Evolutionary conservation across 208 protist species (phyloP).

Genomic region (Trichomonas tenax): DNA sequence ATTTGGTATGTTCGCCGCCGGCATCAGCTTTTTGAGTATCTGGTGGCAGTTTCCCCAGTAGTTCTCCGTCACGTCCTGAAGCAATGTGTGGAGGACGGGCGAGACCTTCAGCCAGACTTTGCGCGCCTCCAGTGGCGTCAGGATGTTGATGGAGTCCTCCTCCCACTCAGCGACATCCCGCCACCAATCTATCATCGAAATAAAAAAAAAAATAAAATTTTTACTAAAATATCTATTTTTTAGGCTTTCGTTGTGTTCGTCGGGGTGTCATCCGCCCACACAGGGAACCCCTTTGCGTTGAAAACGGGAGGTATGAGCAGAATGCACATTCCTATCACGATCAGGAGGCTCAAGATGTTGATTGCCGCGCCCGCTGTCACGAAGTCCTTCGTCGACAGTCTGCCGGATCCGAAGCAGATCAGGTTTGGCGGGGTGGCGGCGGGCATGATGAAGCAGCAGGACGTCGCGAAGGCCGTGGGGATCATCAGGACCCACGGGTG

Average conservation of each 20-base stretch:
- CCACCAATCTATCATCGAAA: too few species aligned
- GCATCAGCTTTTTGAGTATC: not conserved
- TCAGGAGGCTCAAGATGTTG: not conserved
- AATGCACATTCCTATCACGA: not conserved
- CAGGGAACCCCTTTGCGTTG: not conserved
- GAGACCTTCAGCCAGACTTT: not conserved
- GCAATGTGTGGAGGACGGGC: not conserved
- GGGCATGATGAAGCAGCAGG: slow-evolving; percentile 31
- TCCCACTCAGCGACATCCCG: too few species aligned
- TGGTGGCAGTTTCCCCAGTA: not conserved
- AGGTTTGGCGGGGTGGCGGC: slow-evolving; percentile 35
- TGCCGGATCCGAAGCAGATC: slow-evolving; percentile 29
- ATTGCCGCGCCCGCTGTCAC: not conserved
- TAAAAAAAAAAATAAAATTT: too few species aligned
- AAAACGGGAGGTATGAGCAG: not conserved
- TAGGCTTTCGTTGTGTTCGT: not conserved
- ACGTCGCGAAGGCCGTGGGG: not conserved
- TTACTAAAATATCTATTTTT: not conserved
- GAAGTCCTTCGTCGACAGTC: slow-evolving; percentile 9
- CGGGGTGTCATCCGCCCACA: not conserved
- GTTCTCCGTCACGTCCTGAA: not conserved
- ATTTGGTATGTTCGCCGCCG: not conserved
- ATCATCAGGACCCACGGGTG: slow-evolving; percentile 33
- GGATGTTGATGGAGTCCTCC: too few species aligned
- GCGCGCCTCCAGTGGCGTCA: too few species aligned